These are phyloP conservation scores for Protomyces arabidopsidicola DNA, from an alignment of 1,139 yeast genomes.

Conservation along the genomic window DNA sequence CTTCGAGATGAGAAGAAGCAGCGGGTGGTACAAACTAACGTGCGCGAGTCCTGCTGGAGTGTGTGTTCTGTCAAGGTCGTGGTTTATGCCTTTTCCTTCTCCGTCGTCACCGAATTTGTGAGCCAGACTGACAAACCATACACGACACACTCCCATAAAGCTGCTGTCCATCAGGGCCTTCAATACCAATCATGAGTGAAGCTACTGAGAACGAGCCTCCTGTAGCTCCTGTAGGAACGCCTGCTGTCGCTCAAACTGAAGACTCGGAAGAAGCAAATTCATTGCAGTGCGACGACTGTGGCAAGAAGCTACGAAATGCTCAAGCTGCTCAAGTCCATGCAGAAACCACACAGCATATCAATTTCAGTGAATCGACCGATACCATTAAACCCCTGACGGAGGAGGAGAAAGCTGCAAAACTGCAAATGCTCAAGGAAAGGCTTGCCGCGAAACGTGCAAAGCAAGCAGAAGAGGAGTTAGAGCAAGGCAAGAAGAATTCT, in stretches of 20 bases:
- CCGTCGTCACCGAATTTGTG: too few relatives aligned
- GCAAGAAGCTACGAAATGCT: constrained; percentile 29
- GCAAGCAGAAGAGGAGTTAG: constrained; percentile 33
- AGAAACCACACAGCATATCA: constrained; percentile 30
- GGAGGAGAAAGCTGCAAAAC: constrained; percentile 38
- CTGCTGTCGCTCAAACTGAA: not conserved
- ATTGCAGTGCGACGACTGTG: constrained; percentile 33
- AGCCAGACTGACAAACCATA: too few relatives aligned
- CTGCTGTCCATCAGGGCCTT: too few relatives aligned
- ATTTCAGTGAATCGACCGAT: constrained; percentile 33
- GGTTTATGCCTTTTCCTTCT: too few relatives aligned
- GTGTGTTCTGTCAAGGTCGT: too few relatives aligned
- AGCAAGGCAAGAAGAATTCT: constrained; percentile 35
- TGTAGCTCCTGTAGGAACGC: not conserved
- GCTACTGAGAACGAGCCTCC: not conserved
- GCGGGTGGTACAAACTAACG: too few relatives aligned
- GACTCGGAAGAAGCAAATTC: constrained; percentile 30
- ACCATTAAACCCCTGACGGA: constrained; percentile 35
- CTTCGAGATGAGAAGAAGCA: too few relatives aligned
- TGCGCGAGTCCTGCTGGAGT: too few relatives aligned
- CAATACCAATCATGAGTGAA: not conserved
- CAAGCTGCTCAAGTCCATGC: constrained; percentile 32
- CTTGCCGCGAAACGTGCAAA: constrained; percentile 38
- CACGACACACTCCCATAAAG: too few relatives aligned
- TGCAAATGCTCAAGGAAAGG: constrained; percentile 37